Percentiles rank a stretch among this genome's conserved stretches.
These are phyloP conservation scores for Pseudonectria foliicola DNA, from an alignment of 2,329 filamentous ascomycete species.

Conservation along the genomic window DNA sequence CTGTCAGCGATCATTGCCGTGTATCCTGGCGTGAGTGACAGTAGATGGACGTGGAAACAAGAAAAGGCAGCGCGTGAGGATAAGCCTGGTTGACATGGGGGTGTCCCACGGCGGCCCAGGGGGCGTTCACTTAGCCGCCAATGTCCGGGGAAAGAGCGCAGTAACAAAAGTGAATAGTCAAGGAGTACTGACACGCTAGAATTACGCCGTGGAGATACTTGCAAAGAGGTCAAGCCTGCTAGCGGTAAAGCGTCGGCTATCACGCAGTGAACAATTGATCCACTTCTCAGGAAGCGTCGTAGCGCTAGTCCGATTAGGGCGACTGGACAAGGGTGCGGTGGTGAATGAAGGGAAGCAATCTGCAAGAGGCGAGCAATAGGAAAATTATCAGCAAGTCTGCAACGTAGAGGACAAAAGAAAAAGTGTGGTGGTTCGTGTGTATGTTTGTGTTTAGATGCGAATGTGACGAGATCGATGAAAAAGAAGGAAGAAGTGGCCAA, in stretches of 20 bases:
- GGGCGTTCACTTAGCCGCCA: too few relatives aligned
- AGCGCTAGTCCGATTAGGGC: conserved; percentile 17
- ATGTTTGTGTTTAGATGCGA: neutral
- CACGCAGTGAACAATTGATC: conserved; percentile 13
- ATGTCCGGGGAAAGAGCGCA: too few relatives aligned
- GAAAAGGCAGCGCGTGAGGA: conserved; percentile 13
- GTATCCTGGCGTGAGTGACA: conserved; percentile 6
- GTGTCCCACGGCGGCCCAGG: neutral
- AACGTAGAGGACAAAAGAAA: conserved; percentile 1
- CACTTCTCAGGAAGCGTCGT: conserved; percentile 7
- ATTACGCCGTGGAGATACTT: neutral
- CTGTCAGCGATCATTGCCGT: conserved; percentile 24
- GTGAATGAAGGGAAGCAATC: conserved; percentile 13
- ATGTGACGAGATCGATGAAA: too few relatives aligned
- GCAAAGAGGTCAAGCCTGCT: conserved; percentile 9
- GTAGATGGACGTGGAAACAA: conserved; percentile 12
- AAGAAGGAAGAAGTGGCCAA: too few relatives aligned
- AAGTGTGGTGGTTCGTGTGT: conserved; percentile 1
- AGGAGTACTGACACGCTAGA: neutral
- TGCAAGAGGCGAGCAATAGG: conserved; percentile 12
- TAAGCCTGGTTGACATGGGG: conserved; percentile 6
- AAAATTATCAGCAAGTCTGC: conserved; percentile 19
- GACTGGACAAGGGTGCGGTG: conserved; percentile 14
- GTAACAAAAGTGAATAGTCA: too few relatives aligned
- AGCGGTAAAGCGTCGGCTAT: conserved; percentile 14